Conservation (phyloP, 805 yeast genomes). For the Sugiyamaella marilandica region DNA sequence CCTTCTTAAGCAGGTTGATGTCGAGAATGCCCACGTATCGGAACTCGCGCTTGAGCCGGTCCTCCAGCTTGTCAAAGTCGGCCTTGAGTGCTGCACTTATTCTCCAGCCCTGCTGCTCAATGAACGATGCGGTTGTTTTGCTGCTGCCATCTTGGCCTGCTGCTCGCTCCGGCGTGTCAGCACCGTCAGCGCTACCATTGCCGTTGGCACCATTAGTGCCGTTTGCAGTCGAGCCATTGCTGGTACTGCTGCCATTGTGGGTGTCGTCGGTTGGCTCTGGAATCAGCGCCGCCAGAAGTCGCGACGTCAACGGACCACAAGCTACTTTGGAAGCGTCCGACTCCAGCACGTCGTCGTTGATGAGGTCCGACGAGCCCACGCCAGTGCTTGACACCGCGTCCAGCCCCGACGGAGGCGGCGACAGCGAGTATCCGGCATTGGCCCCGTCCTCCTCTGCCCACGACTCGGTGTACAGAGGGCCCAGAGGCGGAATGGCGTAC, state of each 20-base stretch:
- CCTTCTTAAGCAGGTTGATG: conserved; percentile 28
- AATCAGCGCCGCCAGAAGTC: conserved; percentile 76
- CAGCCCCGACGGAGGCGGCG: conserved; percentile 28
- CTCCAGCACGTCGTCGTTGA: conserved; percentile 60
- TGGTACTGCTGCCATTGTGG: conserved; percentile 34
- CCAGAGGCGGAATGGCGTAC: conserved; percentile 76
- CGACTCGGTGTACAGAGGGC: conserved; percentile 71
- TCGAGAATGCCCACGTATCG: conserved; percentile 81
- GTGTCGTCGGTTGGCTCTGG: conserved; percentile 22
- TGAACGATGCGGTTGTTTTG: conserved; percentile 3
- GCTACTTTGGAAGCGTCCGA: conserved; percentile 59
- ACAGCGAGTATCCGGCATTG: conserved; percentile 42
- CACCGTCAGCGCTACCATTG: conserved; percentile 36
- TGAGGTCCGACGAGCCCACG: conserved; percentile 33
- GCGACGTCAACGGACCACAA: conserved; percentile 85
- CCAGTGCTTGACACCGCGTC: conserved; percentile 15
- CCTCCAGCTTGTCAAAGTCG: conserved; percentile 80
- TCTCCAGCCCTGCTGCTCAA: conserved; percentile 39
- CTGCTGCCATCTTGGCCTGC: conserved; percentile 7
- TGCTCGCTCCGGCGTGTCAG: conserved; percentile 8
- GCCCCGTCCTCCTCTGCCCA: conserved; percentile 82
- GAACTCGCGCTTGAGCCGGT: conserved; percentile 79
- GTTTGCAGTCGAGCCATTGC: conserved; percentile 16
- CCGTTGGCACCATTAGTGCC: conserved; percentile 15
- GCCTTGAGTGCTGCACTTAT: conserved; percentile 40